Percentiles rank a stretch among this genome's conserved stretches.
Evolutionary conservation across 2,329 filamentous ascomycete species (phyloP).

Genomic region (Cyphellophora europaea): DNA sequence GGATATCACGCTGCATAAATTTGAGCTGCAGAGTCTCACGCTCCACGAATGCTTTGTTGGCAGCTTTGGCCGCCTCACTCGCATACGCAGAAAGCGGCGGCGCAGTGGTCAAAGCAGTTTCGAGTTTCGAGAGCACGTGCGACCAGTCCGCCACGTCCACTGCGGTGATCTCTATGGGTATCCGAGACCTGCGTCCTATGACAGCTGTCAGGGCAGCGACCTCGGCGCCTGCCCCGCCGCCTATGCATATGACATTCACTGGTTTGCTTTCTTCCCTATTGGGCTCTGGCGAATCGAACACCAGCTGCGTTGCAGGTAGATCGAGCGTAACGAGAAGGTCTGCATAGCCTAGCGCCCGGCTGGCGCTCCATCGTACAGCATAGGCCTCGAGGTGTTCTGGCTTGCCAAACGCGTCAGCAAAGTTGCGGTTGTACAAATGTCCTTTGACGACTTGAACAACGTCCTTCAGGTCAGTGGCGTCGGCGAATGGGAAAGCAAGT

Average conservation of each 20-base stretch:
- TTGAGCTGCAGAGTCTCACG: slow-evolving; percentile 21
- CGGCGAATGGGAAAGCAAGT: slow-evolving; percentile 47
- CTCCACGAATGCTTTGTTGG: slow-evolving; percentile 12
- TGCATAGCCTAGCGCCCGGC: slow-evolving; percentile 73
- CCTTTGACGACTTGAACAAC: slow-evolving; percentile 74
- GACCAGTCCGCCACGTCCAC: slow-evolving; percentile 78
- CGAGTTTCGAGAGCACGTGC: slow-evolving; percentile 50
- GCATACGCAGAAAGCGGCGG: slow-evolving; percentile 14
- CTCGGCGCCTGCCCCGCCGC: slow-evolving; percentile 58
- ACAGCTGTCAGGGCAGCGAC: slow-evolving; percentile 48
- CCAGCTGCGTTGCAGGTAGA: background rate
- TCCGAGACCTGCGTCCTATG: too few relatives aligned
- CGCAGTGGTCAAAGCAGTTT: slow-evolving; percentile 38
- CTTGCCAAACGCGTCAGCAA: slow-evolving; percentile 65
- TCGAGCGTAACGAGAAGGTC: slow-evolving; percentile 36
- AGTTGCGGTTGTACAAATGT: slow-evolving; percentile 79
- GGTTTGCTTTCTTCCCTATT: background rate
- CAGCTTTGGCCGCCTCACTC: slow-evolving; percentile 12
- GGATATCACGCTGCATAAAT: slow-evolving; percentile 44
- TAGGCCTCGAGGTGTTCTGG: slow-evolving; percentile 70
- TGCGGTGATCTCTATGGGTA: slow-evolving; percentile 45
- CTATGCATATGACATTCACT: slow-evolving; percentile 45
- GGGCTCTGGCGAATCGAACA: background rate
- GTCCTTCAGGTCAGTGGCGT: slow-evolving; percentile 37
- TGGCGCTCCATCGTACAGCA: slow-evolving; percentile 82